Conservation (phyloP, 495 filamentous ascomycete species). For the Aspergillus homomorphus region DNA sequence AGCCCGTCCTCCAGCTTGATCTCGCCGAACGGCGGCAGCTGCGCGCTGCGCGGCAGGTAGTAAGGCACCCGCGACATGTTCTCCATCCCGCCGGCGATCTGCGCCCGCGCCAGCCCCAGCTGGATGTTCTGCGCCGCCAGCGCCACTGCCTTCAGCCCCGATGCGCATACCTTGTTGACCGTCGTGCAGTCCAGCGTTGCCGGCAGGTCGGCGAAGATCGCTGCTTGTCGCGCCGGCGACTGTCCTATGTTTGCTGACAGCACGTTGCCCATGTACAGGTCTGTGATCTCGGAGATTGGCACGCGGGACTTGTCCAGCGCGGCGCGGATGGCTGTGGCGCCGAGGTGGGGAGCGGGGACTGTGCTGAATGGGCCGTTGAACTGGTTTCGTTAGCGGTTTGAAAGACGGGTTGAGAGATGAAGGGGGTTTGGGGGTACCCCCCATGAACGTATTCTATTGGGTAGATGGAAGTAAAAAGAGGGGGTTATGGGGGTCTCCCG, state of each 20-base stretch:
- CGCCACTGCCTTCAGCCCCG: slow-evolving; percentile 85
- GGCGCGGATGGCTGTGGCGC: slow-evolving; percentile 82
- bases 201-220: slow-evolving; percentile 81
- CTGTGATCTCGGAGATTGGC: slow-evolving; percentile 70
- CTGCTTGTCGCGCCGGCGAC: slow-evolving; percentile 86
- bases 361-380: slow-evolving; percentile 88
- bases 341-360: slow-evolving; percentile 80
- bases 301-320: slow-evolving; percentile 80
- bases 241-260: slow-evolving; percentile 81
- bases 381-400: slow-evolving; percentile 44
- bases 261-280: slow-evolving; percentile 99
- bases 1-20: slow-evolving; percentile 85
- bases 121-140: slow-evolving; percentile 93
- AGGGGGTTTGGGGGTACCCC: not conserved
- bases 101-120: slow-evolving; percentile 78
- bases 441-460: not conserved
- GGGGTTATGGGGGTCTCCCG: not conserved
- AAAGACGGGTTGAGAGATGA: not conserved
- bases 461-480: not conserved
- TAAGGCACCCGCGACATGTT: slow-evolving; percentile 94
- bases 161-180: slow-evolving; percentile 97
- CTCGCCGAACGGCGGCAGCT: slow-evolving; percentile 78
- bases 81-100: slow-evolving; percentile 94
- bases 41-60: slow-evolving; percentile 74
- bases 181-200: slow-evolving; percentile 77